These are phyloP conservation scores for Xerocomus potaroensis DNA, from an alignment of 768 basidiomycete genomes.

Conservation along the genomic window DNA sequence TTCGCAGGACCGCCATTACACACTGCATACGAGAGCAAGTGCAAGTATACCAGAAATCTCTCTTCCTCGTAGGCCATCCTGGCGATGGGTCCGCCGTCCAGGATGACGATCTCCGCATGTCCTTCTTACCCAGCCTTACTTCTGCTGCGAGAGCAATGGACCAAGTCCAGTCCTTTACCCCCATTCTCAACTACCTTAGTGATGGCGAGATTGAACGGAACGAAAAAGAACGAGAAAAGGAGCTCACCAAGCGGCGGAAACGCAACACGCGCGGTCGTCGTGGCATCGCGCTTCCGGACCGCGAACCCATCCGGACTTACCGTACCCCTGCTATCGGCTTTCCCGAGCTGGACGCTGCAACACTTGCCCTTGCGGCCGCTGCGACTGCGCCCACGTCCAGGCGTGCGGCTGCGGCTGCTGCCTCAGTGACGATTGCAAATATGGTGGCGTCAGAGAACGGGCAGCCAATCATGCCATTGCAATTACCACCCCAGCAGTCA, in stretches of 20 bases:
- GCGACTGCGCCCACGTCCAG: constrained; percentile 66
- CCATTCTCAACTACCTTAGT: constrained; percentile 82
- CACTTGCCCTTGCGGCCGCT: constrained; percentile 60
- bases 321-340: constrained; percentile 86
- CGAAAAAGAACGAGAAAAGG: constrained; percentile 93
- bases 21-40: constrained; percentile 96
- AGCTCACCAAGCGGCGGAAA: constrained; percentile 79
- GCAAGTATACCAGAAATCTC: constrained; percentile 84
- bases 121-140: constrained; percentile 80
- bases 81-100: constrained; percentile 72
- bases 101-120: constrained; percentile 88
- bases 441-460: constrained; percentile 94
- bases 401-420: constrained; percentile 83
- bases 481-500: constrained; percentile 40
- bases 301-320: constrained; percentile 88
- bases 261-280: constrained; percentile 78
- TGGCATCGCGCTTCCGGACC: constrained; percentile 83
- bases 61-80: constrained; percentile 86
- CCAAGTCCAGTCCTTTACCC: constrained; percentile 78
- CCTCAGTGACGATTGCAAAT: constrained; percentile 79
- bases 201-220: constrained; percentile 85
- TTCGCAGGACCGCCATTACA: constrained; percentile 83
- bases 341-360: constrained; percentile 72
- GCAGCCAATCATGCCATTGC: constrained; percentile 44
- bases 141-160: constrained; percentile 70